phyloP scores from a whole-genome alignment of 2,329 filamentous ascomycete species.

The Hypoxylon sp. region DNA sequence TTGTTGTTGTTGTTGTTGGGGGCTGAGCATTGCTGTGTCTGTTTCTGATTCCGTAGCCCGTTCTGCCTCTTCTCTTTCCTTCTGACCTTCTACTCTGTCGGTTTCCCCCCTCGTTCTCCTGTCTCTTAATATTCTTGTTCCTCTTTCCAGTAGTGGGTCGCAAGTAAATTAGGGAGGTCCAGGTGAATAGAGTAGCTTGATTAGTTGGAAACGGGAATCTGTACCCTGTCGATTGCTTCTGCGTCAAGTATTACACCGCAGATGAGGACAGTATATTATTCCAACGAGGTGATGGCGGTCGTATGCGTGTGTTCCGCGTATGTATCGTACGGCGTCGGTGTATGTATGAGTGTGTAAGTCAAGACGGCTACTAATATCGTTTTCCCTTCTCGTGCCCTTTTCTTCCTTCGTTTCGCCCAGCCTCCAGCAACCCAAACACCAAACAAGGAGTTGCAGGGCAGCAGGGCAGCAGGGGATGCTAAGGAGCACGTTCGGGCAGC shows the following conservation, averaged over 20 bases:
- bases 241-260: not conserved
- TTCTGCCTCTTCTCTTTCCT: not conserved
- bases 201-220: constrained; percentile 10
- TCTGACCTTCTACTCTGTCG: not conserved
- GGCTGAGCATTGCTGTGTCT: constrained; percentile 26
- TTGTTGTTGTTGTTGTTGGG: constrained; percentile 35
- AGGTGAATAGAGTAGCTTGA: no score
- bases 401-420: constrained; percentile 2
- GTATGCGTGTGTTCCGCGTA: constrained; percentile 2
- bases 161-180: not conserved
- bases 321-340: not conserved
- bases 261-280: not conserved
- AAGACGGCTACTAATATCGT: not conserved
- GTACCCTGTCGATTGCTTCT: constrained; percentile 18
- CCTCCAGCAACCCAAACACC: not conserved
- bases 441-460: constrained; percentile 1
- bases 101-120: constrained; percentile 1
- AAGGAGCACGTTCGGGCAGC: not conserved
- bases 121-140: not conserved
- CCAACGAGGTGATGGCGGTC: constrained; percentile 4
- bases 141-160: not conserved
- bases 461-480: constrained; percentile 18
- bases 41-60: not conserved
- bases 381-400: constrained; percentile 4
- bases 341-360: not conserved